Evolutionary conservation across 805 yeast species (phyloP), one percentile per base, ranked within the genome.

Genomic region (Saturnispora zaruensis): DNA sequence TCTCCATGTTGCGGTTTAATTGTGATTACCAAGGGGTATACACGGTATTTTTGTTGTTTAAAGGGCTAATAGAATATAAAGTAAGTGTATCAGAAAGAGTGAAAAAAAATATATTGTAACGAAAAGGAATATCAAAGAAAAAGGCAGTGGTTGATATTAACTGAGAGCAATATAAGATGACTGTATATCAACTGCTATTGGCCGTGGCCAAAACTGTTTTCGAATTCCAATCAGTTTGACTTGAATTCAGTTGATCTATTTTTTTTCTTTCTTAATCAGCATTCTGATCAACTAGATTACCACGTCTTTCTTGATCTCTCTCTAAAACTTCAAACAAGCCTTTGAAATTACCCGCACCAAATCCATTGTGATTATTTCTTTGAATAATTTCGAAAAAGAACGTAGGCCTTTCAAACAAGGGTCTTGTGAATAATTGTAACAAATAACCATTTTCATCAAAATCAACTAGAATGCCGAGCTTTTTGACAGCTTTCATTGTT

Each of bases 301-400:
- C 95, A 46, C 96, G 75, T 46, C 66, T 59, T 50, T 63, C 71
- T 62, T 87, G 96, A 56, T 86, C 90, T n/a, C 73, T 73, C 63
- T 87, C 96, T 51, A 87, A 79, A 6, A 84, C 78, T 60, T 87
- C 90, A 60, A 85, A 87, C 36, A 88, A 68, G 0, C 93, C 85
- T 62, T 80, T 84, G 69, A 87, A 87, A 53, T 89, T 87, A 2
- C 96, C 96, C 45, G 88, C 88, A 1, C 96, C 96, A 66, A 87
- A 87, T 0, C 96, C 96, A 53, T 82, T 75, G 62, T 85, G 90
- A 59, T 85, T 83, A 57, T 75, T 72, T 53, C 96, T 74, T 66
- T 87, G 93, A 54, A 87, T 87, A 23, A 87, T 75, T 63, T 87
- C 96, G 55, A 87, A 69, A 61, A 87, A 87, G 42, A 87, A 72